Evolutionary conservation across 352 stramenopile genomes (phyloP), one percentile per base, ranked within the genome.

Genomic region (Globisporangium echinulatum): DNA sequence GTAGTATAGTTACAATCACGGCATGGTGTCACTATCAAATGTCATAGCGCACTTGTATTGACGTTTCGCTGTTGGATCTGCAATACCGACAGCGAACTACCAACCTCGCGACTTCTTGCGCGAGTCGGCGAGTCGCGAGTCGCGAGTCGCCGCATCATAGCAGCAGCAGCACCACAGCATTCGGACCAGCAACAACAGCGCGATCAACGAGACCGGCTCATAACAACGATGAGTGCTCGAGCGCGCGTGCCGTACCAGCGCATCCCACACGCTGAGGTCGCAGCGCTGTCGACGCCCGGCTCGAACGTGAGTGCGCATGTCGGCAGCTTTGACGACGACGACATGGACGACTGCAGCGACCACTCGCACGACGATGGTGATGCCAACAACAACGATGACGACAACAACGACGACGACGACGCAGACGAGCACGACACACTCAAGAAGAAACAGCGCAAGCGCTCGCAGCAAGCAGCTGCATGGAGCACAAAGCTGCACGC

Each of bases 401-500:
- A 69, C 14, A 54, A 64, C 11, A 65, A 76, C 36, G 65, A 73
- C 39, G 49, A 56, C 40, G 65, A 56, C 33, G 61, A 78, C 36
- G 63, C 70, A 15, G 62, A 64, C 8, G 67, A 76, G 14, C 68
- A 75, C 43, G 74, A 82, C 10, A 14, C 42, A 4, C 42, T 47
- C 44, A 67, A 77, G 44, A 66, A 58, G 49, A 52, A 51, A 5
- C 69, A 66, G 17, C 37, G 42, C 36, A 62, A 65, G 60, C 74
- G 76, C 3, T 77, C 77, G 33, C 70, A 77, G 43, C 75, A 71
- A 8, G 80, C 82, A 8, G 70, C 78, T 9, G 57, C 64, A 11
- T 85, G 80, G 71, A 94, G 80, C 68, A 91, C 71, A 49, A 83
- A 85, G 54, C 57, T 94, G 38, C 78, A 92, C 54, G 85, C 85